Conservation (phyloP, 75 land plant species). For the Cupressus sempervirens region DNA sequence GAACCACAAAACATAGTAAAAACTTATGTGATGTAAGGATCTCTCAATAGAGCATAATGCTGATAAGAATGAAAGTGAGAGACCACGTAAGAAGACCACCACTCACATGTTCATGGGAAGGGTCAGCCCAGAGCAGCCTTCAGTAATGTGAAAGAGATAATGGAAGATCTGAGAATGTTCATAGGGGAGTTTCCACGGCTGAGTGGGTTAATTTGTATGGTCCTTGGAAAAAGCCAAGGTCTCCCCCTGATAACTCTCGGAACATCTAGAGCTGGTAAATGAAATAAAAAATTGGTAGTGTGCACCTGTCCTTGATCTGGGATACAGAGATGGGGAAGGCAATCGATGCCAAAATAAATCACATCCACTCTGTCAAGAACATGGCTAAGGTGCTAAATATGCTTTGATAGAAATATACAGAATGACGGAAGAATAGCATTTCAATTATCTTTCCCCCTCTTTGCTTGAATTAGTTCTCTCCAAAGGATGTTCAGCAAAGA, state of each 20-base stretch:
- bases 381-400: background rate
- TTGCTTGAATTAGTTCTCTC: background rate
- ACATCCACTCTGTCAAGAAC: background rate
- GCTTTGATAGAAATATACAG: background rate
- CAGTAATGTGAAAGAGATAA: background rate
- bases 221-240: background rate
- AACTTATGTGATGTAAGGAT: background rate
- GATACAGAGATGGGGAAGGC: background rate
- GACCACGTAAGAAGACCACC: background rate
- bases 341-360: background rate
- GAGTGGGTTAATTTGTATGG: background rate
- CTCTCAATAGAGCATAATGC: background rate
- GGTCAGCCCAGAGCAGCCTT: background rate
- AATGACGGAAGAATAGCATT: background rate
- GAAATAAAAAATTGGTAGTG: too few relatives aligned
- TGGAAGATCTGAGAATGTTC: background rate
- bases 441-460: background rate
- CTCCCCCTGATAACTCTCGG: background rate
- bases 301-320: background rate
- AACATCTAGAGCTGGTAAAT: background rate
- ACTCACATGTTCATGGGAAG: background rate
- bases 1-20: background rate
- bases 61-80: background rate
- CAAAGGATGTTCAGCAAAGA: background rate
- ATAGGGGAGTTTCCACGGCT: background rate